Percentiles rank a stretch among this genome's conserved stretches.
These are phyloP conservation scores for Petunia axillaris DNA, from an alignment of 257 asterid genomes.

Conservation along the genomic window DNA sequence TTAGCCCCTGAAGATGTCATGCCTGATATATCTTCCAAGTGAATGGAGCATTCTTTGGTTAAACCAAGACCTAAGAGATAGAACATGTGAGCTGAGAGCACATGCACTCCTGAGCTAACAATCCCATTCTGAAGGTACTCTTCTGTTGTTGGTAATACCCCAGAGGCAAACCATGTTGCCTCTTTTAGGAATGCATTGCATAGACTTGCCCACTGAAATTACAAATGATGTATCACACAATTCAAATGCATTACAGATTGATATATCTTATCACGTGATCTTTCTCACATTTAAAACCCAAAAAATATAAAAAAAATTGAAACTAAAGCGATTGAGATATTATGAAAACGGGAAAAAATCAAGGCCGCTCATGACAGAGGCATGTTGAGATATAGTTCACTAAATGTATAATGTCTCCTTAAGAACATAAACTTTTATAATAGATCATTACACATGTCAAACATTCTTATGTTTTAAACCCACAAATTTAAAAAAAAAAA, in stretches of 20 bases:
- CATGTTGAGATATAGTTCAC: too few relatives aligned
- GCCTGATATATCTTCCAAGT: slow-evolving; percentile 25
- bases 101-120: slow-evolving; percentile 48
- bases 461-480: too few relatives aligned
- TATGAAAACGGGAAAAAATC: too few relatives aligned
- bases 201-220: slow-evolving; percentile 54
- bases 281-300: too few relatives aligned
- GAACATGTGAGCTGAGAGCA: slow-evolving; percentile 38
- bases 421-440: too few relatives aligned
- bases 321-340: too few relatives aligned
- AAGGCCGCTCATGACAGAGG: neutral
- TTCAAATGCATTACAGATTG: neutral
- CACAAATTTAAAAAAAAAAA: too few relatives aligned
- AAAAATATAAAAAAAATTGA: too few relatives aligned
- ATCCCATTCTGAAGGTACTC: slow-evolving; percentile 52
- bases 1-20: slow-evolving; percentile 40
- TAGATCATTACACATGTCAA: too few relatives aligned
- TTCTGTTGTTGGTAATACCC: slow-evolving; percentile 30
- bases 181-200: slow-evolving; percentile 55
- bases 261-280: too few relatives aligned
- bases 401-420: too few relatives aligned
- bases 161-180: slow-evolving; percentile 50
- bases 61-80: slow-evolving; percentile 41
- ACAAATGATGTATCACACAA: neutral
- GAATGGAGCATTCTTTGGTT: neutral